phyloP scores from a whole-genome alignment of 352 stramenopile genomes.

The Globisporangium camurandrum region DNA sequence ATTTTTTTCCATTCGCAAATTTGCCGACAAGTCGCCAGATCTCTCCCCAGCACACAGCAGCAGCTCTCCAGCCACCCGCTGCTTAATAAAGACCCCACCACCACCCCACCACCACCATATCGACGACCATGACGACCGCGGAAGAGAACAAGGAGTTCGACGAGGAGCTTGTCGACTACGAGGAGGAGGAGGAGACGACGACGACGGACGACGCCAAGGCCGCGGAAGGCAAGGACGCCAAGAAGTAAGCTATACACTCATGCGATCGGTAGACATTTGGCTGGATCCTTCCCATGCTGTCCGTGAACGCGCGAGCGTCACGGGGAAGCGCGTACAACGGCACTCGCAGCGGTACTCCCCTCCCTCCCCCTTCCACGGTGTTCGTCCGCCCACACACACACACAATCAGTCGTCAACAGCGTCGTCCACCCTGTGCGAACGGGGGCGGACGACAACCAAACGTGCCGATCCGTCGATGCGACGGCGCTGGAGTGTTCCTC shows the following conservation, averaged over 20 bases:
- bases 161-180: conserved; percentile 87
- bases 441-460: too few species aligned
- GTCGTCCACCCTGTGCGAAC: background rate
- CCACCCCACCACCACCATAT: background rate
- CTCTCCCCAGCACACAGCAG: conserved; percentile 5
- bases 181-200: conserved; percentile 82
- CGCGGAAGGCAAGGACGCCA: conserved; percentile 80
- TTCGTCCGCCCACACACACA: background rate
- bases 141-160: conserved; percentile 88
- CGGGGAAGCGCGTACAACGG: too few species aligned
- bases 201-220: conserved; percentile 58
- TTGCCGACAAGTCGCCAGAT: conserved; percentile 6
- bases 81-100: too few species aligned
- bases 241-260: conserved; percentile 72
- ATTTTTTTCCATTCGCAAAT: conserved; percentile 25
- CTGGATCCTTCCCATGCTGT: background rate
- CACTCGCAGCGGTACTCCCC: background rate
- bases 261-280: conserved; percentile 4
- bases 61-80: background rate
- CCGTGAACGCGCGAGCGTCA: background rate
- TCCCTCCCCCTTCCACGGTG: background rate
- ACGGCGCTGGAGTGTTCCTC: too few species aligned
- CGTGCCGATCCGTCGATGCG: too few species aligned
- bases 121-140: conserved; percentile 38
- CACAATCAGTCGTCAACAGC: background rate